Evolutionary conservation across 1,284 basidiomycete species (phyloP).

Genomic region (Ustilago shanxiensis): DNA sequence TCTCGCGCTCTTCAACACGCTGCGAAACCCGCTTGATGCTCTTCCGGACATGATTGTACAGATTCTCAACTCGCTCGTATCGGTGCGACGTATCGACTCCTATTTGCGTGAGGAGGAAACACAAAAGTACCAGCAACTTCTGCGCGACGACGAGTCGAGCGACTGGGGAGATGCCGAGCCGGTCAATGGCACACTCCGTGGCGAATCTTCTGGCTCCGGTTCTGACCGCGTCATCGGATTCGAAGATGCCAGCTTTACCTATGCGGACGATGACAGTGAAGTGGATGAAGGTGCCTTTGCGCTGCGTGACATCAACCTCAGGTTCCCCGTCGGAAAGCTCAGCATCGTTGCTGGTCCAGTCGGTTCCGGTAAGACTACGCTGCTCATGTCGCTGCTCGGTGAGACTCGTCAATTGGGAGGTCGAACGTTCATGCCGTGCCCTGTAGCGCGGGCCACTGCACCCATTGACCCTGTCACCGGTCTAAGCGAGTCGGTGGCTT

Average conservation of each 20-base stretch:
- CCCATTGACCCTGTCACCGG: slow-evolving; percentile 74
- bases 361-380: slow-evolving; percentile 73
- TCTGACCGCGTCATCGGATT: slow-evolving; percentile 72
- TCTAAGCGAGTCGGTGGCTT: slow-evolving; percentile 82
- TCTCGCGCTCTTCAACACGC: slow-evolving; percentile 73
- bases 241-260: slow-evolving; percentile 72
- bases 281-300: slow-evolving; percentile 69
- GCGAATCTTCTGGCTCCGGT: slow-evolving; percentile 3
- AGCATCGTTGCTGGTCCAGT: slow-evolving; percentile 78
- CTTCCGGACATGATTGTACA: slow-evolving; percentile 71
- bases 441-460: slow-evolving; percentile 69
- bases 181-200: not conserved
- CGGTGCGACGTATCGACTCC: slow-evolving; percentile 70
- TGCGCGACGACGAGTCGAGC: slow-evolving; percentile 63
- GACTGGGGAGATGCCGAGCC: slow-evolving; percentile 60
- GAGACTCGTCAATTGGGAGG: slow-evolving; percentile 74
- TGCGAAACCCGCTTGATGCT: slow-evolving; percentile 63
- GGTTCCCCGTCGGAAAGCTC: slow-evolving; percentile 75
- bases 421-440: slow-evolving; percentile 74
- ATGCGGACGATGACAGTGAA: slow-evolving; percentile 61
- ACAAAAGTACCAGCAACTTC: slow-evolving; percentile 73
- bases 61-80: slow-evolving; percentile 70
- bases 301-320: slow-evolving; percentile 74
- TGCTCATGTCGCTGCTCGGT: slow-evolving; percentile 76
- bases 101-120: slow-evolving; percentile 75